Conservation (phyloP, 306 rosid species). For the Ormosia semicastrata region DNA sequence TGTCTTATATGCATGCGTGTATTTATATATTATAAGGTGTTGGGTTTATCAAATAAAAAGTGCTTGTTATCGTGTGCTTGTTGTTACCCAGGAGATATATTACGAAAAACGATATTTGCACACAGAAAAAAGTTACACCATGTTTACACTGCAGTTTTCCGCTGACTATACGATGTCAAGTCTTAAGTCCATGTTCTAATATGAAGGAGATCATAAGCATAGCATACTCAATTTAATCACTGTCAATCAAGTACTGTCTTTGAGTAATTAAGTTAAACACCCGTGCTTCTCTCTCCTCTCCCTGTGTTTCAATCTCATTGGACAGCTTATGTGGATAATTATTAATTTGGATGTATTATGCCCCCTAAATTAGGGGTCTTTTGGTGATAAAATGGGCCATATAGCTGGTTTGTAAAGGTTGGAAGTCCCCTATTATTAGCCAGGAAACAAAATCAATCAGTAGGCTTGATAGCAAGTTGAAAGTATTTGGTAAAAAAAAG, state of each 20-base stretch:
- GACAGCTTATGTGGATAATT: neutral
- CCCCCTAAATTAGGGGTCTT: neutral
- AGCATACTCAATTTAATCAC: neutral
- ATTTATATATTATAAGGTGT: conserved; percentile 18
- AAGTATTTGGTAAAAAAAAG: conserved; percentile 11
- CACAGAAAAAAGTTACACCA: too few relatives aligned
- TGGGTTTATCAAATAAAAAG: conserved; percentile 27
- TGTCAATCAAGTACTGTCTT: neutral
- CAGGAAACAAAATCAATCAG: neutral
- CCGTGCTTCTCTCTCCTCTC: conserved; percentile 8
- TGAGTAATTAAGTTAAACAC: neutral
- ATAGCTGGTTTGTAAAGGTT: neutral
- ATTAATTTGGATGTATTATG: neutral
- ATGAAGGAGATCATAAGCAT: conserved; percentile 13
- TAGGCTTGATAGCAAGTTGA: neutral
- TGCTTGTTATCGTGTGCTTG: conserved; percentile 33
- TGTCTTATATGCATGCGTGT: conserved; percentile 27
- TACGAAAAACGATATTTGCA: too few relatives aligned
- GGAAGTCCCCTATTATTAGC: neutral
- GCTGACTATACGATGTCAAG: conserved; percentile 19
- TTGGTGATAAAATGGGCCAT: neutral
- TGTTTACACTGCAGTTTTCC: neutral
- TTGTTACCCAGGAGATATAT: conserved; percentile 29
- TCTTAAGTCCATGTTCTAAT: neutral
- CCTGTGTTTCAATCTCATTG: neutral